Evolutionary conservation across 495 filamentous ascomycete species (phyloP), one percentile per base, ranked within the genome.

Genomic region (Aspergillus sclerotiicarbonarius): DNA sequence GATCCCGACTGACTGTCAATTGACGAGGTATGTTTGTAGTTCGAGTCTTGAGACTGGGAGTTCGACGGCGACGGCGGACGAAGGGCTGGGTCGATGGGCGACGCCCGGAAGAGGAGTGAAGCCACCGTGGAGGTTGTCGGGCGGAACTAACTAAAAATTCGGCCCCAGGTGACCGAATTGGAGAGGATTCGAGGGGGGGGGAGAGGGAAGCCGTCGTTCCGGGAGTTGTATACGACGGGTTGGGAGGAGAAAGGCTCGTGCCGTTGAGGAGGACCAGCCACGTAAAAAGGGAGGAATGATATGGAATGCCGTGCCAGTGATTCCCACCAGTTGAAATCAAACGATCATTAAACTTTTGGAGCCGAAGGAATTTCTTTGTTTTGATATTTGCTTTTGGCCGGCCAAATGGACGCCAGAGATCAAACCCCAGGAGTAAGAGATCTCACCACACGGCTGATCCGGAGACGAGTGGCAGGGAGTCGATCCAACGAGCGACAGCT

Each of bases 61-160:
- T 72, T 72, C 43, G 76, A 72, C 60, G 73, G 68, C 54, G 80
- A 76, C 29, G 75, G 64, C 54, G 76, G 71, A 65, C 70, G 76
- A 21, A 80, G 74, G 62, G 74, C 69, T 62, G 77, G 76, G 61
- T 84, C 77, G 68, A 84, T 80, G 79, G 81, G 79, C 79, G 82
- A 78, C 65, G 79, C 77, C 80, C 77, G 71, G 66, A 78, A 83
- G 45, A 81, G 59, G 60, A 80, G 68, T 65, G 76, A 76, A 69
- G 73, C 79, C 72, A 77, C 74, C 61, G 72, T 80, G 74, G 70
- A 79, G 66, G 72, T 65, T 62, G 72, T 70, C 51, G 50, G 65
- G 51, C 57, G 61, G 66, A 56, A 66, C 45, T 65, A 58, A 49
- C 67, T 76, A 59, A 61, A 76, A 74, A 71, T 71, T 60, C 73